Evolutionary conservation across 2,329 filamentous ascomycete species (phyloP).

Genomic region (Aaosphaeria arxii): DNA sequence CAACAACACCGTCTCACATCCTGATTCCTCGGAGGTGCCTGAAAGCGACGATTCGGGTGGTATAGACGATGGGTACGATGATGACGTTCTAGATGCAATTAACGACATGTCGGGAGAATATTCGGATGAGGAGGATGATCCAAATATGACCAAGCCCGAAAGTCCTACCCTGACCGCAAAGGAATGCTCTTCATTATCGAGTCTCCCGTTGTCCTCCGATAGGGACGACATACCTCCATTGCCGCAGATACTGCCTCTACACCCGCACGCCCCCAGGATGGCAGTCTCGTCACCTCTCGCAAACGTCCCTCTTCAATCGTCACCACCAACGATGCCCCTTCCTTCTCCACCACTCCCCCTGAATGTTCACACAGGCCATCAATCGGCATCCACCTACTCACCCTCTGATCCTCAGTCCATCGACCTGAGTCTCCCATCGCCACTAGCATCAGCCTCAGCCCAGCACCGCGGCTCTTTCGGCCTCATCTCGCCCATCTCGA

Average conservation of each 20-base stretch:
- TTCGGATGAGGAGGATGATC: conserved; percentile 8
- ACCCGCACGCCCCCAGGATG: neutral
- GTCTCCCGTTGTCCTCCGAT: conserved; percentile 9
- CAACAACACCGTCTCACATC: conserved; percentile 12
- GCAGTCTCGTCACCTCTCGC: conserved; percentile 13
- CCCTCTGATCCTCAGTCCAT: conserved; percentile 10
- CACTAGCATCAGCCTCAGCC: conserved; percentile 4
- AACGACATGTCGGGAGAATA: conserved; percentile 23
- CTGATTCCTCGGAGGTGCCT: conserved; percentile 11
- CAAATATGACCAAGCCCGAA: conserved; percentile 15
- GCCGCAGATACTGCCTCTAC: conserved; percentile 14
- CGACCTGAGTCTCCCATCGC: conserved; percentile 11
- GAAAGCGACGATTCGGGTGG: conserved; percentile 25
- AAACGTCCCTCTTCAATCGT: conserved; percentile 11
- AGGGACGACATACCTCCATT: neutral
- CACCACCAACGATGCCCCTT: conserved; percentile 19
- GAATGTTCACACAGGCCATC: conserved; percentile 18
- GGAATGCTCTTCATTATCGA: conserved; percentile 27
- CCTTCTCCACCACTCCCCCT: conserved; percentile 14
- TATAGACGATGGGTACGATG: conserved; percentile 12
- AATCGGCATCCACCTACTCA: neutral
- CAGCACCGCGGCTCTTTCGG: conserved; percentile 26
- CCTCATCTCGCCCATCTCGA: conserved; percentile 31
- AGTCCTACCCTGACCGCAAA: conserved; percentile 30
- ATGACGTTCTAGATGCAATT: conserved; percentile 24